Evolutionary conservation across 331 rosid genomes (phyloP).

Genomic region (Saraca asoca): DNA sequence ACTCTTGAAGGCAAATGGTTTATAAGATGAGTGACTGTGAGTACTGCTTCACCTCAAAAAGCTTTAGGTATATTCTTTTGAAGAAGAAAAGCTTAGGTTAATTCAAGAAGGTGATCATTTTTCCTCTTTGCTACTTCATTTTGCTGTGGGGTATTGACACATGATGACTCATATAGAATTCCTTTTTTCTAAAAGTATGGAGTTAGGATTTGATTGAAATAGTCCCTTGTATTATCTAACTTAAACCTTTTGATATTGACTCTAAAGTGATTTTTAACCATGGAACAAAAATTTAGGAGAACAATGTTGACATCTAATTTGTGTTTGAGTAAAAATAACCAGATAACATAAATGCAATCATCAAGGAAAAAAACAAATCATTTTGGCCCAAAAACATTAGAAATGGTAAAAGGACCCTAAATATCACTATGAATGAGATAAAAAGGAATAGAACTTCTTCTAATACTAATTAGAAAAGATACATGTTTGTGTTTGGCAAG

Average conservation of each 20-base stretch:
- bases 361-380: neutral
- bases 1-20: neutral
- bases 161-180: neutral
- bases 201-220: neutral
- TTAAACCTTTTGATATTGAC: neutral
- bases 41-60: no score
- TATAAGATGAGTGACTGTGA: no score
- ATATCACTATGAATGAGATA: no score
- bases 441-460: neutral
- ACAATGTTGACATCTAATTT: neutral
- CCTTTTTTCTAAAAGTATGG: no score
- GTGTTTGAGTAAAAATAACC: neutral
- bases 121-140: no score
- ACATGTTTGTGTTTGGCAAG: neutral
- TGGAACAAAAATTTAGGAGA: neutral
- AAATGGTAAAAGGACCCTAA: neutral
- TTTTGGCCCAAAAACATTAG: neutral
- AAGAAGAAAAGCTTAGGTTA: no score
- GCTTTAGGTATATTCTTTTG: no score
- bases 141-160: neutral
- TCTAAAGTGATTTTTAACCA: neutral
- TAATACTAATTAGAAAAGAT: no score
- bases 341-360: neutral
- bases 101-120: neutral
- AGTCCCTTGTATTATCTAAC: neutral